Conservation (phyloP, 2,329 filamentous ascomycete species). For the Hymenotorrendiella dingleyae region DNA sequence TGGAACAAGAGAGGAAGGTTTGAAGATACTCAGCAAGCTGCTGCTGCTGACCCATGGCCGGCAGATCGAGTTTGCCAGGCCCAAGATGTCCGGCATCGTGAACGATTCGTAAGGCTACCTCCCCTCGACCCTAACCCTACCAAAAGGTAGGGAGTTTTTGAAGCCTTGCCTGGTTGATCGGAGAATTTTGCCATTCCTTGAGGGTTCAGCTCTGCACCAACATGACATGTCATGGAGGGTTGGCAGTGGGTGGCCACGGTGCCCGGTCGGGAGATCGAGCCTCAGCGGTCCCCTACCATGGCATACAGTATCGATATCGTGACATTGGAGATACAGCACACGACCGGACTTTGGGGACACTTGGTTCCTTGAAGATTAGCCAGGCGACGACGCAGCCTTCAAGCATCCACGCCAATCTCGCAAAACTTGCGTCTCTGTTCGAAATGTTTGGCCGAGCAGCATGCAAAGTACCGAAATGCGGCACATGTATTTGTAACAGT, state of each 20-base stretch:
- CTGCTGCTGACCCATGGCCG: constrained; percentile 24
- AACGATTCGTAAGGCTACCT: constrained; percentile 26
- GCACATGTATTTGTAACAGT: not conserved
- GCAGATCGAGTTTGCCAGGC: constrained; percentile 22
- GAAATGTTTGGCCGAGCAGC: not conserved
- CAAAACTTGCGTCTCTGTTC: not conserved
- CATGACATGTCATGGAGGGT: constrained; percentile 19
- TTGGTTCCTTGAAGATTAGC: not conserved
- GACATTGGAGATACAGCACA: not conserved
- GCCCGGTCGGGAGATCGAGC: constrained; percentile 17
- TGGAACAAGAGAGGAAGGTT: constrained; percentile 12
- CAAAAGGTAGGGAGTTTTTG: too few species aligned
- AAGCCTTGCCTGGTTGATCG: constrained; percentile 21
- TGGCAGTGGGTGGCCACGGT: constrained; percentile 14
- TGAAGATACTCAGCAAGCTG: constrained; percentile 5
- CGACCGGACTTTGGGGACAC: not conserved
- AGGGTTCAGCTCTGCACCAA: constrained; percentile 20
- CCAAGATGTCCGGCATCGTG: constrained; percentile 22
- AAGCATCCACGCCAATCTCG: too few species aligned
- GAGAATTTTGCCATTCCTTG: constrained; percentile 25
- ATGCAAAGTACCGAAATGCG: not conserved
- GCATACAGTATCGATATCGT: not conserved
- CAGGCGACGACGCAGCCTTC: too few species aligned
- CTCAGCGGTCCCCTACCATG: not conserved
- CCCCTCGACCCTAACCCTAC: constrained; percentile 21